Evolutionary conservation across 352 stramenopile species (phyloP), one percentile per base, ranked within the genome.

Genomic region (Pelagophyceae sp.): DNA sequence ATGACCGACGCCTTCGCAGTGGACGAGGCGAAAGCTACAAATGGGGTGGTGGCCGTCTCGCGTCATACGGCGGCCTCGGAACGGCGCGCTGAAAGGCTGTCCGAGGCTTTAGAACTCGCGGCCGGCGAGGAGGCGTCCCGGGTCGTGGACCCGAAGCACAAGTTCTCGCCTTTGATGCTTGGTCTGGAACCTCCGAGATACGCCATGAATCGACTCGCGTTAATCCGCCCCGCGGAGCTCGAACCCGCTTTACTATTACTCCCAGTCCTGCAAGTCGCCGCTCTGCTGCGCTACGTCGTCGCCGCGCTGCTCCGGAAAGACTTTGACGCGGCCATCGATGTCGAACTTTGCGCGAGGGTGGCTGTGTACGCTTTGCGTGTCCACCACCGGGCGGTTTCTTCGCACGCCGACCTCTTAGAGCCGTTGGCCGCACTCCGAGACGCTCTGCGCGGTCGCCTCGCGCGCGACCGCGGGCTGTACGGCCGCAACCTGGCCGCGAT

Each of bases 191-290:
- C 96, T 35, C 82, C 93, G 27, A 90, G 93, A 77, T 98, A 98
- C 84, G 83, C 98, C 27, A 85, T 98, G 40, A 91, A 95, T 84
- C 92, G 93, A 72, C 83, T 99, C 58, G 92, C 84, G 77, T 84
- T 83, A 23, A 92, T 99, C 77, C 94, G 93, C 71, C 88, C 90
- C 63, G 87, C 94, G 69, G 95, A 99, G 76, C 90, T 99, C 81
- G 96, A 99, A 82, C 93, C 98, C 79, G 94, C 94, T 40, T 84
- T 99, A 54, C 90, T 99, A 72, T 90, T 99, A 72, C 85, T 99
- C 45, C 93, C 96, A n/a, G 92, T 99, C 58, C 91, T 95, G 79
- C 92, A 97, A 84, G 90, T 98, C 23, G 89, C 98, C 81, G 87
- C 92, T 61, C 81, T 98, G 60, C 91, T 98, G 71, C 87, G 90